Evolutionary conservation across 768 basidiomycete genomes (phyloP).

Genomic region (Hygrocybe coccinea): DNA sequence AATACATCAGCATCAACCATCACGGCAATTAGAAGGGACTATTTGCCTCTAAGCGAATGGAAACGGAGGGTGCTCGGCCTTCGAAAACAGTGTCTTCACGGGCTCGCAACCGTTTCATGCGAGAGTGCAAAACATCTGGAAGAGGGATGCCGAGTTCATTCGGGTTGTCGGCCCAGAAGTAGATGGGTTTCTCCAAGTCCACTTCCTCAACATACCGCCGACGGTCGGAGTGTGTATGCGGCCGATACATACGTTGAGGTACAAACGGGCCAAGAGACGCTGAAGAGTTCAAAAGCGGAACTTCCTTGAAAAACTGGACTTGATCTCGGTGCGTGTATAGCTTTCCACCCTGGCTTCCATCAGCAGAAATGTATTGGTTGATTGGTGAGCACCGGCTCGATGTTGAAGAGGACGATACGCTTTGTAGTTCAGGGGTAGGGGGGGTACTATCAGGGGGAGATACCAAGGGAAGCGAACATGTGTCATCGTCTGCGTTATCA

Average conservation of each 20-base stretch:
- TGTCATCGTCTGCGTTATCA: no score
- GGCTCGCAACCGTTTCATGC: slow-evolving; percentile 48
- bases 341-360: no score
- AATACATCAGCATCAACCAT: slow-evolving; percentile 6
- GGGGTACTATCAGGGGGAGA: no score
- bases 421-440: no score
- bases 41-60: slow-evolving; percentile 68
- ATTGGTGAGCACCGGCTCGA: no score
- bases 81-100: slow-evolving; percentile 67
- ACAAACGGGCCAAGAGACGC: slow-evolving; percentile 42
- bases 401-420: no score
- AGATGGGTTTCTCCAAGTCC: slow-evolving; percentile 56
- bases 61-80: slow-evolving; percentile 72
- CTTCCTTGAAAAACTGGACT: slow-evolving; percentile 41
- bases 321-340: slow-evolving; percentile 43
- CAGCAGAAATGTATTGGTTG: no score
- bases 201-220: slow-evolving; percentile 74
- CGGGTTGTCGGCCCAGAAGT: slow-evolving; percentile 52
- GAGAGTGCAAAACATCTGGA: slow-evolving; percentile 58
- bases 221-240: slow-evolving; percentile 71
- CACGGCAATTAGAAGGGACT: slow-evolving; percentile 1
- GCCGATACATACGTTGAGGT: slow-evolving; percentile 68
- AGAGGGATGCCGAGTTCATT: slow-evolving; percentile 58
- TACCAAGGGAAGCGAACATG: no score
- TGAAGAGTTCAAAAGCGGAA: slow-evolving; percentile 30